Base-by-base conservation (phyloP, 371 early-diverging fungal species). In the Mucor piriformis region DNA sequence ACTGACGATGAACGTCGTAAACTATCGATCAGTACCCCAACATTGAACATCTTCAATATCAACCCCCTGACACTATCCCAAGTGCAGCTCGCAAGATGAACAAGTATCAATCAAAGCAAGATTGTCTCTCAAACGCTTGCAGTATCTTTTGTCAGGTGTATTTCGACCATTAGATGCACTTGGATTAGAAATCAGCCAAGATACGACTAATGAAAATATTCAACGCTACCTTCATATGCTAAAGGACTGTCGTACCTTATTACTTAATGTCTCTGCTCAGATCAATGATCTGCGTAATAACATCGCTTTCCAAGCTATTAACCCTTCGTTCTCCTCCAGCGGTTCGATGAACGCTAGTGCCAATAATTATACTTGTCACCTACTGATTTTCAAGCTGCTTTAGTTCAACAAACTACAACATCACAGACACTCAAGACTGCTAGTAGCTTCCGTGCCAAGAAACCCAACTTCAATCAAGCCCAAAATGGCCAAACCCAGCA, bases 71-170 rank as follows among this genome's bases (percentile, higher is more conserved):
- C 16, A 48, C 64, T 0, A 20, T 69, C 3, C 69, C 64, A 0
- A 20, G 18, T 2, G 69, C 64, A 1, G 49, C 32, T 0, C 42
- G 24, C 4, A 1, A 24, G 0, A 53, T 63, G 38, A 63, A 57
- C 46, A 47, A 40, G 6, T 42, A 15, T 7, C 59, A 69, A 49
- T 1, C 6, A 0, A 25, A 47, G 3, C 42, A 60, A 3, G 64
- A 66, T 21, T 7, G 27, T 42, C 54, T 0, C 37, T 68, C 10
- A 44, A 53, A 13, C 8, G 25, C n/a, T 3, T 69, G 3, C 64
- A 69, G 18, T 69, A 69, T 24, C 35, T 55, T 2, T 6, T 60
- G 0, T 59, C 63, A 12, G 67, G 48, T 44, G 48, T 53, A 20
- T 34, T 60, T 7, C 54, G 59, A 3, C 63, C 59, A 8, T 34